A percentile compares a stretch with the other conserved stretches of the same genome.
Conservation (phyloP, 164 flowering plant species). For the Piper longum region DNA sequence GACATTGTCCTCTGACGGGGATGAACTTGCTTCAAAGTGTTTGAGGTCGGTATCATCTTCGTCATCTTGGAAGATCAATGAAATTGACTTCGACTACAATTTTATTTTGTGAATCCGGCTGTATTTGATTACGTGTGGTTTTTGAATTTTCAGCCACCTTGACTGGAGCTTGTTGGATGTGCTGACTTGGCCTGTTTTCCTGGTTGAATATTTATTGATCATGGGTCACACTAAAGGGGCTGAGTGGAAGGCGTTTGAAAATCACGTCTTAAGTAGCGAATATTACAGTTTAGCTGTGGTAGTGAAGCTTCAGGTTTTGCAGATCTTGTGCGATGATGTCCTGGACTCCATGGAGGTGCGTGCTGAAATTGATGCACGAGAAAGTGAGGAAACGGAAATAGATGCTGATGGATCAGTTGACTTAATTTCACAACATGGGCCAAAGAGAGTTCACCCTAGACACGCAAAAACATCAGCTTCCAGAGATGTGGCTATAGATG, state of each 20-base stretch:
- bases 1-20: conserved; percentile 46
- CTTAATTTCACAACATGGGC: conserved; percentile 25
- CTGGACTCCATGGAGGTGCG: conserved; percentile 60
- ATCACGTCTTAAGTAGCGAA: conserved; percentile 38
- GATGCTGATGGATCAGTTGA: conserved; percentile 28
- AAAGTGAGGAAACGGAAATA: conserved; percentile 44
- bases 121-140: not conserved
- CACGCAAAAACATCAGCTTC: conserved; percentile 56
- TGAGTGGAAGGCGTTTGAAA: conserved; percentile 52
- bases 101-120: not conserved
- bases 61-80: not conserved
- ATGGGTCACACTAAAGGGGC: conserved; percentile 44
- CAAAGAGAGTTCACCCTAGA: conserved; percentile 66
- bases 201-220: conserved; percentile 49
- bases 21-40: conserved; percentile 53
- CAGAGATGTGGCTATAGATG: conserved; percentile 32
- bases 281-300: conserved; percentile 52
- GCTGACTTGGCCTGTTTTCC: conserved; percentile 78
- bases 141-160: conserved; percentile 35
- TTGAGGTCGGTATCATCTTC: conserved; percentile 41
- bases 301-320: conserved; percentile 55
- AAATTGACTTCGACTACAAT: no score
- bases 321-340: conserved; percentile 77
- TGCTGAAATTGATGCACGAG: conserved; percentile 68
- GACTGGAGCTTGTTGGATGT: conserved; percentile 88